Percentiles rank a stretch among this genome's conserved stretches.
phyloP scores from a whole-genome alignment of 2,329 filamentous ascomycete species.

The Aspergillus pseudoglaucus region DNA sequence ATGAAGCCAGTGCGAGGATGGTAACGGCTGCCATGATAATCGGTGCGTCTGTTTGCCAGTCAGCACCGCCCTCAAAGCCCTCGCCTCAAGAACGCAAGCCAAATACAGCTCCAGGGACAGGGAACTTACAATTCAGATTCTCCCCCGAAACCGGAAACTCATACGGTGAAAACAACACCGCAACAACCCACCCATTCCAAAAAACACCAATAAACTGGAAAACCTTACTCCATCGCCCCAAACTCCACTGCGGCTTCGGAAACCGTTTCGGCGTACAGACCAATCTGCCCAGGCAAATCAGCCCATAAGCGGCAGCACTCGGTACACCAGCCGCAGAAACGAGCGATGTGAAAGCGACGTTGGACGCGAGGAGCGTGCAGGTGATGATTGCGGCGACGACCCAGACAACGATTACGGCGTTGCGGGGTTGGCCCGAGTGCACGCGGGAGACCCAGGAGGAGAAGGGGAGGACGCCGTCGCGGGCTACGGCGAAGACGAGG shows the following conservation, averaged over 20 bases:
- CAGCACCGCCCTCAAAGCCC: not conserved
- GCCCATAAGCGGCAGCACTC: constrained; percentile 47
- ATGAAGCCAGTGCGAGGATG: constrained; percentile 43
- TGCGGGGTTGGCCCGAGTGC: constrained; percentile 51
- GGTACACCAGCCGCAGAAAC: constrained; percentile 49
- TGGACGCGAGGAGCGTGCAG: constrained; percentile 54
- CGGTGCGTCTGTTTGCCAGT: constrained; percentile 35
- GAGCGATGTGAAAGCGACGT: constrained; percentile 49
- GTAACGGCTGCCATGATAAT: constrained; percentile 48
- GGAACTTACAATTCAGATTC: constrained; percentile 42
- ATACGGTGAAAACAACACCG: constrained; percentile 44
- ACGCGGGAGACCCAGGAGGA: constrained; percentile 54
- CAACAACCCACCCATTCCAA: constrained; percentile 48
- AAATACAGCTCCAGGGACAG: not conserved
- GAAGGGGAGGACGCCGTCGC: constrained; percentile 55
- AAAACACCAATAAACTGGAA: constrained; percentile 44
- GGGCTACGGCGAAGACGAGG: constrained; percentile 57
- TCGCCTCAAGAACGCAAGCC: not conserved
- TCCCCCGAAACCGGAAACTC: constrained; percentile 39
- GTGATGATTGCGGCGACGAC: constrained; percentile 48
- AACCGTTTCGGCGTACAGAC: constrained; percentile 44
- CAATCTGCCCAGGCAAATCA: constrained; percentile 46
- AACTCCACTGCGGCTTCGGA: constrained; percentile 43
- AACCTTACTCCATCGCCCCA: constrained; percentile 40
- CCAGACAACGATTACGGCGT: constrained; percentile 56